Evolutionary conservation across 768 basidiomycete species (phyloP).

Genomic region (Xanthoconium stramineum): DNA sequence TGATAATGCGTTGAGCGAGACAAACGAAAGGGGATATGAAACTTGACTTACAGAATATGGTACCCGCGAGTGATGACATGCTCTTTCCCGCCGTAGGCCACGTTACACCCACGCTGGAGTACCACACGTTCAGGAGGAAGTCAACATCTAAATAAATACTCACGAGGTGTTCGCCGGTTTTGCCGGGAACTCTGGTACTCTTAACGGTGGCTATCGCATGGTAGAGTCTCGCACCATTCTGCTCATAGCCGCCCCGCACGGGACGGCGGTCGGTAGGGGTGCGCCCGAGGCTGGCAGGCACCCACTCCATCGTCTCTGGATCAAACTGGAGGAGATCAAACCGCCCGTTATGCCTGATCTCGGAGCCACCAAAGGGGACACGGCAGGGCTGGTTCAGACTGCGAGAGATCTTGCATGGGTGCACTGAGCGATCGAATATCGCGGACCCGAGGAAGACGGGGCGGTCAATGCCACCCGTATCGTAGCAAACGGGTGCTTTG

Average conservation of each 20-base stretch:
- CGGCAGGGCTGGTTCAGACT: conserved; percentile 48
- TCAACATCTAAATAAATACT: conserved; percentile 15
- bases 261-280: conserved; percentile 57
- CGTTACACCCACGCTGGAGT: conserved; percentile 39
- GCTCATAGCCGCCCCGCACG: conserved; percentile 76
- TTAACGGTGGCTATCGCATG: conserved; percentile 58
- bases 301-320: conserved; percentile 69
- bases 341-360: conserved; percentile 59
- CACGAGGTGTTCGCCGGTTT: conserved; percentile 69
- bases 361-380: conserved; percentile 63
- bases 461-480: conserved; percentile 48
- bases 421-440: conserved; percentile 60
- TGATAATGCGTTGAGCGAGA: background rate
- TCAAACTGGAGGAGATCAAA: conserved; percentile 76
- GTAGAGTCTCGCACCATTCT: conserved; percentile 60
- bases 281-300: conserved; percentile 55
- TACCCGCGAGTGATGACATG: conserved; percentile 38
- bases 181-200: conserved; percentile 63
- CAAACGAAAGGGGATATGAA: background rate
- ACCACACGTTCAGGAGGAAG: background rate
- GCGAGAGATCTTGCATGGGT: conserved; percentile 80
- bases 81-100: conserved; percentile 40
- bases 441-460: conserved; percentile 76
- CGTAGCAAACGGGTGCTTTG: conserved; percentile 51
- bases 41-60: conserved; percentile 38